phyloP scores from a whole-genome alignment of 441 rosid genomes.

The Pelargonium fulgidum region DNA sequence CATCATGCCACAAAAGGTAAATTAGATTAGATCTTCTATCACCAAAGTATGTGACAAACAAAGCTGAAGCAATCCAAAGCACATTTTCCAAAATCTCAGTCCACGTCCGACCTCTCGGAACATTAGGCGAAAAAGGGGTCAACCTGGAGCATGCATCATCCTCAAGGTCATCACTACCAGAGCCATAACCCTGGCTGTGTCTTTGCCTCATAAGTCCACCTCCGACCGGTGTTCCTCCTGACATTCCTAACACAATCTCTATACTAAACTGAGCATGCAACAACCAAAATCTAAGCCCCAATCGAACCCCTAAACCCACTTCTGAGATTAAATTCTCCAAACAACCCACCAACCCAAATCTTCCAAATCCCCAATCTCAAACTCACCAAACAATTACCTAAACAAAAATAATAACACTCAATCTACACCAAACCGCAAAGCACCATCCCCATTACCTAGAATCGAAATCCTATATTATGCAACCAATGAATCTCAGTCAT shows the following conservation, averaged over 20 bases:
- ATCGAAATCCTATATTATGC: slow-evolving; percentile 1
- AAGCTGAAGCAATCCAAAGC: slow-evolving; percentile 79
- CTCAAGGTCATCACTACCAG: slow-evolving; percentile 81
- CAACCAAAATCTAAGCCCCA: slow-evolving; percentile 8
- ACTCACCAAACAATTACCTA: not conserved
- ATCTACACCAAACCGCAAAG: slow-evolving; percentile 1
- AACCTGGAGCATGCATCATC: slow-evolving; percentile 92
- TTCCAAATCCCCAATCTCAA: not conserved
- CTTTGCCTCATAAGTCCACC: slow-evolving; percentile 96
- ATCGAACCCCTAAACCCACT: slow-evolving; percentile 15
- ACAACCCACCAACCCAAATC: slow-evolving; percentile 10
- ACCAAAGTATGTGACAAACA: slow-evolving; percentile 72
- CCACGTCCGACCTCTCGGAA: slow-evolving; percentile 51
- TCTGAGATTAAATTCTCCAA: slow-evolving; percentile 11
- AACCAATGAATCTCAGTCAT: not conserved
- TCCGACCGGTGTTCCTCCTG: slow-evolving; percentile 82
- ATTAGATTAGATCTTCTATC: slow-evolving; percentile 70
- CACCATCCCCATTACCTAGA: slow-evolving; percentile 12
- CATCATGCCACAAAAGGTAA: slow-evolving; percentile 60
- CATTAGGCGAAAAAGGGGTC: slow-evolving; percentile 38
- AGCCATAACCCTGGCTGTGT: slow-evolving; percentile 87
- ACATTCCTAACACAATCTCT: slow-evolving; percentile 36
- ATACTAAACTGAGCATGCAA: slow-evolving; percentile 7
- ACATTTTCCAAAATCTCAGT: slow-evolving; percentile 62
- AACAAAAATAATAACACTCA: not conserved